Percentiles rank a stretch among this genome's conserved stretches.
These are phyloP conservation scores for Quercus phellos DNA, from an alignment of 331 rosid genomes.

Conservation along the genomic window DNA sequence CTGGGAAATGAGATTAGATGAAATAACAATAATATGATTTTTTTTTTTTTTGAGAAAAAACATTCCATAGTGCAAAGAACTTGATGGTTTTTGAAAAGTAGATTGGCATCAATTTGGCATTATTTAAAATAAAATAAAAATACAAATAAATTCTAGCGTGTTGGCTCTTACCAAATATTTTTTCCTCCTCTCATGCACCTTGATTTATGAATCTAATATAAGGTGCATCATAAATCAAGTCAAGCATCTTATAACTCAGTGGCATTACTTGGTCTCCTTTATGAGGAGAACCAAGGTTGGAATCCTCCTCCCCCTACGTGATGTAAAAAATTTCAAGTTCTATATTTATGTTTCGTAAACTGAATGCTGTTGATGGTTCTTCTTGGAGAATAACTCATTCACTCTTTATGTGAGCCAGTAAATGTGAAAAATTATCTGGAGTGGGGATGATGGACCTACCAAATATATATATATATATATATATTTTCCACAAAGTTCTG, in stretches of 20 bases:
- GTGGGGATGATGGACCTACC: not conserved
- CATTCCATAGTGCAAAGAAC: not conserved
- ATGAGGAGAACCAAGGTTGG: no score
- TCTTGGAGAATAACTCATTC: not conserved
- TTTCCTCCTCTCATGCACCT: no score
- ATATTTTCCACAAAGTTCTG: not conserved
- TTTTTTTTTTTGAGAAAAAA: not conserved
- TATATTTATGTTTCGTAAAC: no score
- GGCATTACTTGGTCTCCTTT: no score
- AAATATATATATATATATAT: no score
- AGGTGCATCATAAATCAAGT: no score
- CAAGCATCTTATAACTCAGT: no score
- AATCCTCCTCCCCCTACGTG: no score
- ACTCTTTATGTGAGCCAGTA: not conserved
- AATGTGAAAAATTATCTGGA: not conserved
- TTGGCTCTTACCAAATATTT: not conserved
- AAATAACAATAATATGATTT: not conserved
- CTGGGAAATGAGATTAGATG: slow-evolving; percentile 1
- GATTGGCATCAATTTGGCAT: not conserved
- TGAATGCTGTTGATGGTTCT: not conserved
- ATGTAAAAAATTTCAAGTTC: no score
- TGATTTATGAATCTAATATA: no score
- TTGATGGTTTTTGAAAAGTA: not conserved
- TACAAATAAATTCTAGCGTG: not conserved
- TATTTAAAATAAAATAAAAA: no score